Percentiles rank a stretch among this genome's conserved stretches.
phyloP scores from a whole-genome alignment of 2,329 filamentous ascomycete genomes.

The Diplodia scrobiculata region DNA sequence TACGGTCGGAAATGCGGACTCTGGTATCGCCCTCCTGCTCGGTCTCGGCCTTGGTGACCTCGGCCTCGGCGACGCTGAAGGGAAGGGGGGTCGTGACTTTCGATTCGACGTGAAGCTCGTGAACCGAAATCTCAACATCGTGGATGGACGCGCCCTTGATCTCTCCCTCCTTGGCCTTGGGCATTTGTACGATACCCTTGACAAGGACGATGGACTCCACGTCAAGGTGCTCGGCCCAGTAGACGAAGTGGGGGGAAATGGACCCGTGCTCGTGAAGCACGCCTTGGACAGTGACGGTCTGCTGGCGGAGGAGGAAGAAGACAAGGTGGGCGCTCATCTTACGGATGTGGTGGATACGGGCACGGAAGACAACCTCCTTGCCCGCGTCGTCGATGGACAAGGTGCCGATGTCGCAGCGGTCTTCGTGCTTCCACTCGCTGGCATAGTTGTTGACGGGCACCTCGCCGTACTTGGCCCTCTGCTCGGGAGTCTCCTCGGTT shows the following conservation, averaged over 20 bases:
- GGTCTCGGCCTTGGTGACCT: constrained; percentile 59
- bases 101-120: constrained; percentile 64
- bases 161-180: constrained; percentile 65
- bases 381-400: constrained; percentile 59
- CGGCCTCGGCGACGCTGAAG: constrained; percentile 71
- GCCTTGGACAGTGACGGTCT: constrained; percentile 80
- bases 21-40: constrained; percentile 59
- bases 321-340: constrained; percentile 80
- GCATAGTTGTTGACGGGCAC: constrained; percentile 62
- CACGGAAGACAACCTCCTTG: constrained; percentile 66
- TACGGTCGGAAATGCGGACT: constrained; percentile 68
- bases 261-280: constrained; percentile 67
- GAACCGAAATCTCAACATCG: constrained; percentile 73
- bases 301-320: constrained; percentile 84
- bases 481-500: constrained; percentile 60
- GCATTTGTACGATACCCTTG: constrained; percentile 70
- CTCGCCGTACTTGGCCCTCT: constrained; percentile 61
- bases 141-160: constrained; percentile 76
- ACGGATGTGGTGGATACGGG: constrained; percentile 75
- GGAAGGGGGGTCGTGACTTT: constrained; percentile 64
- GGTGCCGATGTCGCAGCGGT: constrained; percentile 54
- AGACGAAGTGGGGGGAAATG: constrained; percentile 73
- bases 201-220: constrained; percentile 78
- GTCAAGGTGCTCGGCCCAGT: constrained; percentile 82
- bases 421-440: constrained; percentile 52